Conservation (phyloP, 495 filamentous ascomycete genomes). For the Tuber melanosporum region DNA sequence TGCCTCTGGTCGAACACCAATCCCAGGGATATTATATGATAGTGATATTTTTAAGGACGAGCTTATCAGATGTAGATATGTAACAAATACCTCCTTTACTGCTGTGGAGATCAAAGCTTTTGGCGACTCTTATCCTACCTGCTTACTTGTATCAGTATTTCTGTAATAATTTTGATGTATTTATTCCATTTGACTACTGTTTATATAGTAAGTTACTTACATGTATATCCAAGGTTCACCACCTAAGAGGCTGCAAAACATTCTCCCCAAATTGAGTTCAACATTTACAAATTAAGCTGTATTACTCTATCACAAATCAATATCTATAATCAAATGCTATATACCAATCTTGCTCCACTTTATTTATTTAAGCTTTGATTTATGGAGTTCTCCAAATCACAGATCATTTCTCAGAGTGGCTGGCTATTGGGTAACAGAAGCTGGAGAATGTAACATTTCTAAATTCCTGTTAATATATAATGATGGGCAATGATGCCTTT, state of each 20-base stretch:
- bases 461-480: too few relatives aligned
- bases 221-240: neutral
- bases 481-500: too few relatives aligned
- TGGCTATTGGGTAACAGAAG: neutral
- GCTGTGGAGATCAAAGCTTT: neutral
- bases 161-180: neutral
- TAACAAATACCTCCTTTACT: neutral
- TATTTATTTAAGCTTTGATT: neutral
- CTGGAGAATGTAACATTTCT: too few relatives aligned
- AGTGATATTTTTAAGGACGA: neutral
- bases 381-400: conserved; percentile 9
- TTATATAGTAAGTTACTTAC: neutral
- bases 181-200: neutral
- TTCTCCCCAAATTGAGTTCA: neutral
- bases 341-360: neutral
- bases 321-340: neutral
- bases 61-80: neutral
- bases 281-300: neutral
- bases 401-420: neutral
- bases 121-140: neutral
- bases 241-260: neutral
- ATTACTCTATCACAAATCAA: neutral
- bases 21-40: neutral
- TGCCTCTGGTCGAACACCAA: neutral
- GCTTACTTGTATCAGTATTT: neutral